Evolutionary conservation across 75 land plant species (phyloP), one percentile per base, ranked within the genome.

Genomic region (Cryptomeria japonica): DNA sequence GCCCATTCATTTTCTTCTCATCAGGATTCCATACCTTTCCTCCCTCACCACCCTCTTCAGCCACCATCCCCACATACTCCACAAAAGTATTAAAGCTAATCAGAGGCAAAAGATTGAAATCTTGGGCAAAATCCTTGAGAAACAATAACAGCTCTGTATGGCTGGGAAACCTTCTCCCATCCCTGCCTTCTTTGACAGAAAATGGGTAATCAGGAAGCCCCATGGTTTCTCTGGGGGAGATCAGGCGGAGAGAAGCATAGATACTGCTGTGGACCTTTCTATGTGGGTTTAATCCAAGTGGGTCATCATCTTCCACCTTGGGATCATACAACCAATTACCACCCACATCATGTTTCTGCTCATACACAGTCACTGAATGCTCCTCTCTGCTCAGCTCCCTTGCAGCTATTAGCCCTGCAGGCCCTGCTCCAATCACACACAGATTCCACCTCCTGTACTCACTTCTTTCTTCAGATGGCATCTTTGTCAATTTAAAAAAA

Each of bases 381-480:
- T 93, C 93, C 58, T 93, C 95, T 61, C 89, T 87, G 49, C 85
- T 89, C 6, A 95, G 90, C 93, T 93, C 96, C 88, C 93, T 87
- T 3, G 96, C 95, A 37, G 91, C 88, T 22, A 93, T 93, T 32
- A 95, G 89, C 56, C 95, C 96, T 16, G 95, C 89, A 0, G 96
- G 92, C 4, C 96, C 96, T 0, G 93, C 96, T 2, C 96, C 96
- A 80, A 95, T 93, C 70, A 95, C 96, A 64, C 95, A 94, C 12
- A 82, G 10, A 31, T 82, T 82, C 16, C 92, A 93, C 14, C 49
- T 53, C 39, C 84, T 92, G 51, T 77, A 84, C 22, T 15, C 37
- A 49, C 2, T 53, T 38, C 44, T 83, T 58, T 61, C 31, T n/a
- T 84, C 82, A 8, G 87, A 88, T 28, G 88, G 78, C 89, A 90